phyloP scores from a whole-genome alignment of 805 yeast genomes.

The Cyberlindnera americana region DNA sequence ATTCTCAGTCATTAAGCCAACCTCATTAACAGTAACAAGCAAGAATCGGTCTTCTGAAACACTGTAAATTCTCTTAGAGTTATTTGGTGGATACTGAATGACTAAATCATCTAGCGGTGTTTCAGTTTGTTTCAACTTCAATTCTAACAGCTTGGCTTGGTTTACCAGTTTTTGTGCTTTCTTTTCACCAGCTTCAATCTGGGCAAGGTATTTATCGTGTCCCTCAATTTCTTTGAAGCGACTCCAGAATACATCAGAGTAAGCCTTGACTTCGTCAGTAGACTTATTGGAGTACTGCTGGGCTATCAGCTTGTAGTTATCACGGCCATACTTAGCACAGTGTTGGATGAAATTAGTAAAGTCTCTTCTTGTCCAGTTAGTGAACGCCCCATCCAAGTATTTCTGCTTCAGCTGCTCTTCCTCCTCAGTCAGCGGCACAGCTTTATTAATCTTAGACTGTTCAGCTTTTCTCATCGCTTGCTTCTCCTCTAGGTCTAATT shows the following conservation, averaged over 20 bases:
- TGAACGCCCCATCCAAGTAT: conserved; percentile 54
- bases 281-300: conserved; percentile 54
- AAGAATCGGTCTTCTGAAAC: conserved; percentile 69
- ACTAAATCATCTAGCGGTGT: conserved; percentile 60
- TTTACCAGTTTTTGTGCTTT: conserved; percentile 50
- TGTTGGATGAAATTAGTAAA: conserved; percentile 69
- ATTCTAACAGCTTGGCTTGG: conserved; percentile 53
- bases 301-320: conserved; percentile 46
- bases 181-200: conserved; percentile 71
- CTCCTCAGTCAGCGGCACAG: conserved; percentile 58
- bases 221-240: conserved; percentile 61
- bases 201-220: conserved; percentile 64
- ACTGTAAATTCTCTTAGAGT: conserved; percentile 70
- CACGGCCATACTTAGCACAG: conserved; percentile 63
- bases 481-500: conserved; percentile 17
- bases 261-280: conserved; percentile 54
- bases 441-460: conserved; percentile 55
- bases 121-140: conserved; percentile 49
- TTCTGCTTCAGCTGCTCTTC: conserved; percentile 52
- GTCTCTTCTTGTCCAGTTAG: conserved; percentile 71
- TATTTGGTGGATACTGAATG: conserved; percentile 78
- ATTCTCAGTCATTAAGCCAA: conserved; percentile 58
- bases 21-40: conserved; percentile 54
- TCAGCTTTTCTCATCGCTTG: conserved; percentile 26
- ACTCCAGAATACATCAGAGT: conserved; percentile 62